phyloP scores from a whole-genome alignment of 129 eudicot genomes.

The Smallanthus sonchifolius region DNA sequence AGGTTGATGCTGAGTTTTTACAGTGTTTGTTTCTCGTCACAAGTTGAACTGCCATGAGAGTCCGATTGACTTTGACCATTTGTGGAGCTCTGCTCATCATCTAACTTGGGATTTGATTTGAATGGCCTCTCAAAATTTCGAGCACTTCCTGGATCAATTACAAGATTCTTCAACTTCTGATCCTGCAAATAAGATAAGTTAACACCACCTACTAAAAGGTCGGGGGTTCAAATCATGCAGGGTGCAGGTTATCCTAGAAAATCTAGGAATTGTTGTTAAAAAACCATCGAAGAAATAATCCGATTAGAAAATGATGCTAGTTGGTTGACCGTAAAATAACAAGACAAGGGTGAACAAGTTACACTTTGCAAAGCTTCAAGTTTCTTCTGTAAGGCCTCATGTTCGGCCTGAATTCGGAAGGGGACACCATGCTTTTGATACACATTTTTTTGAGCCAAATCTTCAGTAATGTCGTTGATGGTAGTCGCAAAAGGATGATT shows the following conservation, averaged over 20 bases:
- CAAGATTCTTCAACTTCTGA: constrained; percentile 63
- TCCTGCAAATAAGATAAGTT: constrained; percentile 67
- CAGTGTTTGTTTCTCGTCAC: constrained; percentile 44
- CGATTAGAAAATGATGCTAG: too few species aligned
- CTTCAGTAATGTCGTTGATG: constrained; percentile 86
- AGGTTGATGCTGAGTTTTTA: not conserved
- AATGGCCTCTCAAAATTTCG: constrained; percentile 81
- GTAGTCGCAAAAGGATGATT: constrained; percentile 99
- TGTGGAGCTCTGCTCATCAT: constrained; percentile 46
- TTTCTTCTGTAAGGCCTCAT: constrained; percentile 90
- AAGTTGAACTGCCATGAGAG: constrained; percentile 31
- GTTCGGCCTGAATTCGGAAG: constrained; percentile 96
- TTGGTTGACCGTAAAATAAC: not conserved
- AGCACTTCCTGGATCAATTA: constrained; percentile 71
- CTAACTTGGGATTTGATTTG: constrained; percentile 51
- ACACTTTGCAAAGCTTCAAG: constrained; percentile 91
- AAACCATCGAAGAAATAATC: too few species aligned
- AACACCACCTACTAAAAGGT: too few species aligned
- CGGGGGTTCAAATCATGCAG: too few species aligned
- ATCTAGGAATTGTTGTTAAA: too few species aligned
- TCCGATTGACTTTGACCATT: constrained; percentile 44
- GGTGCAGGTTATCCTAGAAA: too few species aligned
- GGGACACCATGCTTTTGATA: constrained; percentile 98
- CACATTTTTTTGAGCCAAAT: constrained; percentile 90
- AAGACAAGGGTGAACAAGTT: constrained; percentile 20